Evolutionary conservation across 345 rosid species (phyloP).

Genomic region (Salix arbutifolia): DNA sequence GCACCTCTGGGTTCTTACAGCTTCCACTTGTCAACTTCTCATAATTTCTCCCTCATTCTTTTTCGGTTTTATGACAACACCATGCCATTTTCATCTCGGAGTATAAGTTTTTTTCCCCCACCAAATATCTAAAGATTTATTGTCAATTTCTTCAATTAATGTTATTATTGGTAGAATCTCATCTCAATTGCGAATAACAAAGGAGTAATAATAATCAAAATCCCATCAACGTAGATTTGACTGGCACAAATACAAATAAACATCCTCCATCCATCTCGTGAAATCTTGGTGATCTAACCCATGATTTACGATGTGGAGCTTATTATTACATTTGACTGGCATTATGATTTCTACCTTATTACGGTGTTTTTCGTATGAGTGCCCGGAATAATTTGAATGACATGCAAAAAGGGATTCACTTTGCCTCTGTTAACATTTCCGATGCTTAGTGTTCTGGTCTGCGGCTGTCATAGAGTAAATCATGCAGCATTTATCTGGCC

Average conservation of each 20-base stretch:
- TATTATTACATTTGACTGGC: slow-evolving; percentile 1
- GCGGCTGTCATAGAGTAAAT: slow-evolving; percentile 1
- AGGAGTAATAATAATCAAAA: no score
- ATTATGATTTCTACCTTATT: not conserved
- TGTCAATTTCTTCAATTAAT: not conserved
- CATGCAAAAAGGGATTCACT: not conserved
- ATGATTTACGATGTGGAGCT: slow-evolving; percentile 3
- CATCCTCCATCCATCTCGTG: not conserved
- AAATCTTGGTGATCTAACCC: not conserved
- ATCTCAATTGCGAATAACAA: no score
- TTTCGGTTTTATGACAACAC: not conserved
- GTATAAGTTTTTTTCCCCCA: not conserved
- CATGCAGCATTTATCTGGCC: not conserved
- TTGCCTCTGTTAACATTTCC: not conserved
- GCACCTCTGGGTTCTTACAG: not conserved
- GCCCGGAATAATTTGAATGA: not conserved
- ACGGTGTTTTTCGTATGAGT: slow-evolving; percentile 7
- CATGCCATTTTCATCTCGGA: not conserved
- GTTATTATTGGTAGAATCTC: no score
- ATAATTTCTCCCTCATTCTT: not conserved
- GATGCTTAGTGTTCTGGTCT: not conserved
- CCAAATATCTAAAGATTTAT: not conserved
- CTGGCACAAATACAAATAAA: not conserved
- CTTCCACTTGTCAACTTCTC: not conserved
- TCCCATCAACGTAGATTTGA: no score